Base-by-base conservation (phyloP, 768 basidiomycete species). In the Bullera alba region DNA sequence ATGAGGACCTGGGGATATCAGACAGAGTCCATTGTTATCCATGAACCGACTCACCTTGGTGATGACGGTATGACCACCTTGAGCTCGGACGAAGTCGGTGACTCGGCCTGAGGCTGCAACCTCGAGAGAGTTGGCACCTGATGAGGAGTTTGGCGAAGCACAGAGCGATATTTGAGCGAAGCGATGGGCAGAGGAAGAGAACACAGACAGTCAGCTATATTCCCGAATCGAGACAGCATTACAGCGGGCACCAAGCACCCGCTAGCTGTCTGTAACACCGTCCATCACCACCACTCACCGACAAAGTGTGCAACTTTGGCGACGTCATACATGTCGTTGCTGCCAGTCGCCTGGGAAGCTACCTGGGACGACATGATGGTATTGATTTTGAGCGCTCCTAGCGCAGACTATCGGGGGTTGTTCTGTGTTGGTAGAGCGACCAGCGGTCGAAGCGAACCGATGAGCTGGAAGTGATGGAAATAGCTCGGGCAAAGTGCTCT, bases 1-100 rank as follows among this genome's bases (percentile, higher is more conserved):
- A 99, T 97, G 62, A 97, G 85, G 63, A 97, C 85, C 93, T 97
- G 21, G 45, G 28, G 30, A 21, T 46, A 19, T 17, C 50, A 50
- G n/a, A 37, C 15, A 48, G 35, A 10, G 32, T 8, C 36, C 22
- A 44, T 17, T 17, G 27, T 19, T 32, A 35, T 16, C 8, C 27
- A 28, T 37, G 30, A 19, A 12, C 42, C 8, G 19, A 67, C 79
- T 56, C 62, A 92, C 95, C 78, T 97, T 97, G 51, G 90, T 95
- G 75, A 99, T 96, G 54, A 97, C 92, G 17, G 95, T 93, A 74
- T 99, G 95, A 51, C 95, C 95, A 8, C 92, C 91, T 71, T 92
- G 78, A 42, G 77, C 75, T 69, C 85, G 84, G 29, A 97, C 92
- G 74, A 93, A 99, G 76, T 96, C 91, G 56, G 82, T 78, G 35